Conservation (phyloP, 106 monocot species). For the Agapanthus africanus region DNA sequence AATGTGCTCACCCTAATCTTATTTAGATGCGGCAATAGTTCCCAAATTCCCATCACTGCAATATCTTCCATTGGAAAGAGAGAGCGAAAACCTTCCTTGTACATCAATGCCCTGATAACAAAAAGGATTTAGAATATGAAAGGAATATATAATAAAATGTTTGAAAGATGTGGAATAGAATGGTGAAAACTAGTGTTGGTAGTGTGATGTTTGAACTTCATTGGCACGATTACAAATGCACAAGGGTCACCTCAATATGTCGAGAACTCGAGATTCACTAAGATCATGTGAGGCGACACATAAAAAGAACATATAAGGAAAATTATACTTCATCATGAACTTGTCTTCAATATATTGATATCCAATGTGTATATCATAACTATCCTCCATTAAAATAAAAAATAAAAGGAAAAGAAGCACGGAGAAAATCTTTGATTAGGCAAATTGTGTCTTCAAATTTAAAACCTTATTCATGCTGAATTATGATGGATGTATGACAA, state of each 20-base stretch:
- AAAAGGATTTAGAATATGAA: too few species aligned
- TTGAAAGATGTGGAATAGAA: too few species aligned
- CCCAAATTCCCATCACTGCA: slow-evolving; percentile 93
- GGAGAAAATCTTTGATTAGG: too few species aligned
- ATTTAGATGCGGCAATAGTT: slow-evolving; percentile 73
- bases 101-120: slow-evolving; percentile 55
- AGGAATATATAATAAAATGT: too few species aligned
- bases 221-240: not conserved
- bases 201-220: not conserved
- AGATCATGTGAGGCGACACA: not conserved
- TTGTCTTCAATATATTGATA: not conserved
- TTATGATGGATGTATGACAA: too few species aligned
- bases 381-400: too few species aligned
- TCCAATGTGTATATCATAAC: too few species aligned
- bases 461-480: too few species aligned
- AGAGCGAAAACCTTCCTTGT: slow-evolving; percentile 59
- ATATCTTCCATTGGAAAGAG: slow-evolving; percentile 96
- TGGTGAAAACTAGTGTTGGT: too few species aligned
- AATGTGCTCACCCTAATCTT: slow-evolving; percentile 53
- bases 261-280: too few species aligned
- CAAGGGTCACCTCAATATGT: not conserved
- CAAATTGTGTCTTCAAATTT: too few species aligned
- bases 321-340: not conserved
- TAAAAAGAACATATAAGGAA: not conserved
- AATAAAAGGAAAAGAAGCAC: too few species aligned